These are phyloP conservation scores for Omphalea diandra DNA, from an alignment of 441 rosid species.

Conservation along the genomic window DNA sequence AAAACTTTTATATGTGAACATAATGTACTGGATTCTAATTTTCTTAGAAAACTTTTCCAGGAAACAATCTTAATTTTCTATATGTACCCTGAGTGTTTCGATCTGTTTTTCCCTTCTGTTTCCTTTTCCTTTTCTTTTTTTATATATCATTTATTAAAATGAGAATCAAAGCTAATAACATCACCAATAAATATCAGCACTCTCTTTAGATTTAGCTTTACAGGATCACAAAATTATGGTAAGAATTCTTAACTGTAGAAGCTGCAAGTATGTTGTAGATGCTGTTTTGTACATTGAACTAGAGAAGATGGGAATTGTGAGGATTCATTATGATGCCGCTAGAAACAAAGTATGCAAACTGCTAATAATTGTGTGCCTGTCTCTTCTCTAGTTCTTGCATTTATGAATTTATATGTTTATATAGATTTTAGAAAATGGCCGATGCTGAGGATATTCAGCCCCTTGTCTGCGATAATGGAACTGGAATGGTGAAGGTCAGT, in stretches of 20 bases:
- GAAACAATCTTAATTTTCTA: no score
- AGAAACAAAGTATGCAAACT: not conserved
- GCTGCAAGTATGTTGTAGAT: not conserved
- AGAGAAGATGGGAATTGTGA: not conserved
- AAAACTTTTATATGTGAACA: no score
- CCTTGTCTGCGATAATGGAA: constrained; percentile 53
- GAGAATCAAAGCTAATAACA: no score
- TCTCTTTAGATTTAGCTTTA: not conserved
- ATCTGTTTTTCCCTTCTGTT: not conserved
- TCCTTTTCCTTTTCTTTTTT: no score
- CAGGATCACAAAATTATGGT: not conserved
- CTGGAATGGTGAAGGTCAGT: constrained; percentile 45
- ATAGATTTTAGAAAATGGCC: constrained; percentile 38
- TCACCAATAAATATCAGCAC: no score
- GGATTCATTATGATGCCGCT: not conserved
- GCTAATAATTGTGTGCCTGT: no score
- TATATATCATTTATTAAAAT: no score
- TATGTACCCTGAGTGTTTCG: not conserved
- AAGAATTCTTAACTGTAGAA: not conserved
- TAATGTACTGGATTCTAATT: no score
- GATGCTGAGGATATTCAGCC: constrained; percentile 51
- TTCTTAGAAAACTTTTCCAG: no score
- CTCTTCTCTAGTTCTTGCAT: not conserved
- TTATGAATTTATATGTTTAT: not conserved
- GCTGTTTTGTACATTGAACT: not conserved